These are phyloP conservation scores for Thalassiosira livingstoniorum DNA, from an alignment of 352 stramenopile species.

Conservation along the genomic window DNA sequence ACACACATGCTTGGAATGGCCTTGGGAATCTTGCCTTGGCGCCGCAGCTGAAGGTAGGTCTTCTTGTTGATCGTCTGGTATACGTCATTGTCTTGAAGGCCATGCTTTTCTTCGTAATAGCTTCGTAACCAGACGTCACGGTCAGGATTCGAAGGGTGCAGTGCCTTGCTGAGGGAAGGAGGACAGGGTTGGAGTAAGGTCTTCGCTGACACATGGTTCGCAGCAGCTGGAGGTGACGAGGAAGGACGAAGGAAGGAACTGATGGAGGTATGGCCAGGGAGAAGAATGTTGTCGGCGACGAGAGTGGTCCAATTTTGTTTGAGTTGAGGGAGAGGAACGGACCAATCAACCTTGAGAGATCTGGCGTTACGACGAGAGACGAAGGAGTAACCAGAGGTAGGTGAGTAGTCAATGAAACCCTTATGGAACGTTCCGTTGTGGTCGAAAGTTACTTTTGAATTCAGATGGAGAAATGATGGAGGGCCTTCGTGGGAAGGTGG, in stretches of 20 bases:
- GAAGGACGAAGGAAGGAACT: constrained; percentile 18
- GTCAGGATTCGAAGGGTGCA: constrained; percentile 27
- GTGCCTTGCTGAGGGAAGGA: constrained; percentile 7
- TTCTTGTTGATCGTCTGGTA: constrained; percentile 39
- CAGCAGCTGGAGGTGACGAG: constrained; percentile 5
- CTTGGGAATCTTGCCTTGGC: constrained; percentile 4
- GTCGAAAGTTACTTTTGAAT: constrained; percentile 16
- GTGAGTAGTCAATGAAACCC: constrained; percentile 7
- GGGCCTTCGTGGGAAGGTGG: background rate
- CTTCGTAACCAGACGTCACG: constrained; percentile 7
- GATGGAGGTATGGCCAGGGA: constrained; percentile 25
- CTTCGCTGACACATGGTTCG: constrained; percentile 8
- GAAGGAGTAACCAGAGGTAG: constrained; percentile 8
- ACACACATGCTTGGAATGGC: constrained; percentile 51
- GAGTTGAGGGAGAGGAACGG: constrained; percentile 21
- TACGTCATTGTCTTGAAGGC: constrained; percentile 12
- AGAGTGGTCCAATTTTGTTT: constrained; percentile 10
- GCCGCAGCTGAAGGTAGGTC: constrained; percentile 4
- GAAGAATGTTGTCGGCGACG: constrained; percentile 10
- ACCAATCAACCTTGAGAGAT: constrained; percentile 16
- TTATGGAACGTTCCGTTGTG: constrained; percentile 21
- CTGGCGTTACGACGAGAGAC: background rate
- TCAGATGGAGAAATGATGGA: constrained; percentile 1
- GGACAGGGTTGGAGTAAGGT: constrained; percentile 12
- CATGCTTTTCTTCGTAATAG: constrained; percentile 29